Evolutionary conservation across 768 basidiomycete genomes (phyloP), one percentile per base, ranked within the genome.

Genomic region (Dendrothele bispora): DNA sequence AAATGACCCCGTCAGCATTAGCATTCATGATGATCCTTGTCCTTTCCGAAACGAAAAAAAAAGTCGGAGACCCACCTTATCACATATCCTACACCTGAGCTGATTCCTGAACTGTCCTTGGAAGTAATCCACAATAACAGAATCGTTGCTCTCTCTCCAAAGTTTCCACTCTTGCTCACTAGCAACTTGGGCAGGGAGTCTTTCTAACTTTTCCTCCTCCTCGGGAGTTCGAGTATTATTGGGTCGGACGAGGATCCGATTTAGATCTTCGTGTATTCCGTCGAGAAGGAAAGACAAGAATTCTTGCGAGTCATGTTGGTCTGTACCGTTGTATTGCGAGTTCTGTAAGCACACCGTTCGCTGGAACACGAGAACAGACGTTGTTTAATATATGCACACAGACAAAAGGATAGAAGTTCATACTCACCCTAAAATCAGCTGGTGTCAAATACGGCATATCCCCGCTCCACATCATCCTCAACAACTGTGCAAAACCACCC

Each of bases 241-340:
- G 4, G 86, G 86, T 56, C 86, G 89, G n/a, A 78, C 66, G 44
- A 94, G 73, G 18, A 98, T 73, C 14, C 90, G 80, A 60, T 93
- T 93, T 42, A 94, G 74, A 61, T 92, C 90, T 59, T 95, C 92
- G 59, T 94, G 90, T 22, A 93, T 81, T 14, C 89, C 91, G 60
- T 98, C 97, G 46, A 99, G 75, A 22, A 99, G 76, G 73, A 95
- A 95, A 20, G 84, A 89, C 32, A 99, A 74, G 66, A 98, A 97
- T 68, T 99, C 95, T 65, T 98, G 97, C 18, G 94, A 94, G 66
- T 99, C 95, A 58, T 99, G 95, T 63, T 99, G 95, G 55, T 94
- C 86, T 14, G 83, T 78, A 2, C 91, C 91, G 27, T 81, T 79
- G 64, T 95, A 97, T 62, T 91, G 88, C 7, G 75, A 66, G 51